These are phyloP conservation scores for Fusarium lateritium DNA, from an alignment of 2,329 filamentous ascomycete species.

Conservation along the genomic window DNA sequence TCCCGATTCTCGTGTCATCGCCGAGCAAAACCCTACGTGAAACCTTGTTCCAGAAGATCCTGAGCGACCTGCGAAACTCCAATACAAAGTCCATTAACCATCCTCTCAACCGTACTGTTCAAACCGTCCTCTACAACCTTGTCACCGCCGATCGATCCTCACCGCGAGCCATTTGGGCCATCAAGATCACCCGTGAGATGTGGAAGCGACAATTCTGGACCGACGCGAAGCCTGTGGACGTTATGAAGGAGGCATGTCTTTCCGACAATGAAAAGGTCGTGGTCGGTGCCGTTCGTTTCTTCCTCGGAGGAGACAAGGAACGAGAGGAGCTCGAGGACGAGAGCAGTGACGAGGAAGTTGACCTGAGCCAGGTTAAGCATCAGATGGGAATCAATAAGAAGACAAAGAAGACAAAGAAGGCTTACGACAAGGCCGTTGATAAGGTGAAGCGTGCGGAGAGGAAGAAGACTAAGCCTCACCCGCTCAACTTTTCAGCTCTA, in stretches of 20 bases:
- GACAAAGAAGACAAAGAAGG: constrained; percentile 86
- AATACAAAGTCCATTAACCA: constrained; percentile 93
- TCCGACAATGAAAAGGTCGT: constrained; percentile 95
- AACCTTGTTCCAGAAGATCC: constrained; percentile 88
- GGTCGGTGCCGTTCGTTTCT: constrained; percentile 89
- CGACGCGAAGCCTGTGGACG: constrained; percentile 93
- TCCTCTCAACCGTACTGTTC: constrained; percentile 91
- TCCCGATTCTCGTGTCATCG: constrained; percentile 92
- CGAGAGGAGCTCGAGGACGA: constrained; percentile 93
- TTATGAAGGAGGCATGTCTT: constrained; percentile 95
- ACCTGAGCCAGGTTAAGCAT: constrained; percentile 87
- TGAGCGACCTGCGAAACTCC: constrained; percentile 89
- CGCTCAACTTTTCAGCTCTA: constrained; percentile 95
- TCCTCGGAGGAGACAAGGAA: constrained; percentile 96
- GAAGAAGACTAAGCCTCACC: constrained; percentile 89
- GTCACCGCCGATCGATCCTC: constrained; percentile 88
- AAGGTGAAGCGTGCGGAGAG: constrained; percentile 86
- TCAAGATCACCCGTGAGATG: constrained; percentile 93
- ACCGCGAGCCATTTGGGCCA: constrained; percentile 92
- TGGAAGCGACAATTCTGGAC: constrained; percentile 98
- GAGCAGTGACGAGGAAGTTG: constrained; percentile 83
- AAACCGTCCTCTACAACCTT: constrained; percentile 93
- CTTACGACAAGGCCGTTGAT: constrained; percentile 84
- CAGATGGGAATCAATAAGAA: constrained; percentile 96
- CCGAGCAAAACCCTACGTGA: constrained; percentile 90